These are phyloP conservation scores for Candida mesenterica DNA, from an alignment of 1,139 yeast genomes.

Conservation along the genomic window DNA sequence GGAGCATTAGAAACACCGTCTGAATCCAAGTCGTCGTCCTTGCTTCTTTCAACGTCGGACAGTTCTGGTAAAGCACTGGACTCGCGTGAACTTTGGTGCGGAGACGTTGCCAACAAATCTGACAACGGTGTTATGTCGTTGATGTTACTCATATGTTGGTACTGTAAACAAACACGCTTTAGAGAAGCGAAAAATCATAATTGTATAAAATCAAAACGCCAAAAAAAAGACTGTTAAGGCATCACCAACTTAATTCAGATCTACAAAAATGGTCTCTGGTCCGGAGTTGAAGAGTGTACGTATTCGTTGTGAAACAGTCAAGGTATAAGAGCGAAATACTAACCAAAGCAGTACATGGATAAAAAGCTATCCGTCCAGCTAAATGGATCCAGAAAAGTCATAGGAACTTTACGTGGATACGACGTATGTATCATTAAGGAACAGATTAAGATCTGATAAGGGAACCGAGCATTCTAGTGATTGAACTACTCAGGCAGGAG, in stretches of 20 bases:
- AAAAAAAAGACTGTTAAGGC: no score
- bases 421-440: slow-evolving; percentile 42
- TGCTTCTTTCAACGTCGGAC: slow-evolving; percentile 7
- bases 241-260: no score
- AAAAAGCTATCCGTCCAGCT: slow-evolving; percentile 67
- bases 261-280: slow-evolving; percentile 51
- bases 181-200: not conserved
- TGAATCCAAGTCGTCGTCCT: slow-evolving; percentile 2
- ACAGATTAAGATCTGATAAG: no score
- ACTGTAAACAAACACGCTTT: not conserved
- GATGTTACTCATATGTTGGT: slow-evolving; percentile 22
- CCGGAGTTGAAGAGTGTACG: slow-evolving; percentile 57
- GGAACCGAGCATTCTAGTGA: no score
- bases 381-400: slow-evolving; percentile 70
- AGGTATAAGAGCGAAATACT: no score
- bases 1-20: slow-evolving; percentile 4
- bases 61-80: slow-evolving; percentile 7
- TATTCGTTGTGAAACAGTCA: no score
- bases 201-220: no score
- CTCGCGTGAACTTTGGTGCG: slow-evolving; percentile 13
- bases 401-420: slow-evolving; percentile 75
- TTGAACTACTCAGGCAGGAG: no score
- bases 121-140: slow-evolving; percentile 28
- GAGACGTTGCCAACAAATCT: slow-evolving; percentile 25
- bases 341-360: slow-evolving; percentile 62